Base-by-base conservation (phyloP, 1,284 basidiomycete species). In the Exsudoporus floridanus region DNA sequence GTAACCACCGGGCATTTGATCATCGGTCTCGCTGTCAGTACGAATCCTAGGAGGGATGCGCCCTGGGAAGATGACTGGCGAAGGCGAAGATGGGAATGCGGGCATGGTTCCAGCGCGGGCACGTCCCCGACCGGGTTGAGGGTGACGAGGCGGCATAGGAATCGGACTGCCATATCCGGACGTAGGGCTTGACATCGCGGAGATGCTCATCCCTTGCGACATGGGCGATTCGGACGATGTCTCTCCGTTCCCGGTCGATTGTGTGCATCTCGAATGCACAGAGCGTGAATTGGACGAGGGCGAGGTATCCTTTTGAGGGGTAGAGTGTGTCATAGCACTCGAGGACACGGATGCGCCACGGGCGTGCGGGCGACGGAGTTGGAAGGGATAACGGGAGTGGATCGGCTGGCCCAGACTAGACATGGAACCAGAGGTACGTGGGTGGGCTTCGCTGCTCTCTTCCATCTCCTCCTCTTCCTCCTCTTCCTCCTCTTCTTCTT, bases 371-470 rank as follows among this genome's bases (percentile, higher is more conserved):
- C 77, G 76, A 25, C 83, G 79, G 71, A 82, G 81, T 52, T 81
- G 76, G 77, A 89, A 88, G 5, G 86, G 88, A 64, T 86, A 88
- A 1, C 84, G 78, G 6, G 84, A 82, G 18, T 71, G 67, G 47
- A 91, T 74, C 1, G 87, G 88, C n/a, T 85, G 83, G 2, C 88
- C 89, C 7, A 91, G 77, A 60, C 84, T 86, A 6, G 88, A 90
- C 81, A 91, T 82, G 5, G 88, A 90, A 18, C 81, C 86, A 4
- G 86, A 88, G 1, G 80, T 84, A 28, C 83, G 78, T 35, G 82
- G 82, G 5, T 74, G 74, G 4, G 74, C 74, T 46, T 78, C 74
- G 53, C 77, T 75, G 43, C 57, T 65, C 46, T 69, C 66, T 34
- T 71, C 74, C 21, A 73, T 71, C 54, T 77, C 76, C 43, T 65